phyloP scores from a whole-genome alignment of 2,329 filamentous ascomycete genomes.

The Fusarium falciforme region DNA sequence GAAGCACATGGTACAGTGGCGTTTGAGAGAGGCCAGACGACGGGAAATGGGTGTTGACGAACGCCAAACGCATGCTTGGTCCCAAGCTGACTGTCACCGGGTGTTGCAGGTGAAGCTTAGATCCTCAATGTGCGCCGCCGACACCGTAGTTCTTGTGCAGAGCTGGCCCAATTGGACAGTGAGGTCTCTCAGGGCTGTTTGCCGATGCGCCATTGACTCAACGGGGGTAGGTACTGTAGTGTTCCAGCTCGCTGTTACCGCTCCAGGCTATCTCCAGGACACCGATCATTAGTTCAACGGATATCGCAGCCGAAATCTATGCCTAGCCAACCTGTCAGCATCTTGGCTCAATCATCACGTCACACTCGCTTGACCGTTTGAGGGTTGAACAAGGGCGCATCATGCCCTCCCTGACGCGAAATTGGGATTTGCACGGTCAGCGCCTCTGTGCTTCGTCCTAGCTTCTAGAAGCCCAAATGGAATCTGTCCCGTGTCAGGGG shows the following conservation, averaged over 20 bases:
- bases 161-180: not conserved
- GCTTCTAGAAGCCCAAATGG: slow-evolving; percentile 46
- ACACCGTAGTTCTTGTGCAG: not conserved
- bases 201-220: not conserved
- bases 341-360: slow-evolving; percentile 31
- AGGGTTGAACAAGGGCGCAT: slow-evolving; percentile 2
- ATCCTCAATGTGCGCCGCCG: not conserved
- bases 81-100: not conserved
- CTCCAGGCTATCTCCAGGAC: slow-evolving; percentile 26
- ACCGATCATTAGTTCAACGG: slow-evolving; percentile 24
- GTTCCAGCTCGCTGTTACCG: slow-evolving; percentile 13
- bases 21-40: slow-evolving; percentile 6
- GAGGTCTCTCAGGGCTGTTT: slow-evolving; percentile 1
- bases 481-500: slow-evolving; percentile 34
- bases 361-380: slow-evolving; percentile 18
- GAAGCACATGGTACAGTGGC: slow-evolving; percentile 6
- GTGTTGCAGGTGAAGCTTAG: not conserved
- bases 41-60: slow-evolving; percentile 12
- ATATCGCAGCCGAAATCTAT: slow-evolving; percentile 27
- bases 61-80: slow-evolving; percentile 24
- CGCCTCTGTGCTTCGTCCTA: slow-evolving; percentile 21
- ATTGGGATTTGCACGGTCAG: slow-evolving; percentile 37
- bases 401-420: slow-evolving; percentile 32
- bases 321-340: slow-evolving; percentile 16
- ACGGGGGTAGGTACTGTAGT: not conserved